Base-by-base conservation (phyloP, 345 rosid genomes). In the Aurinia saxatilis region DNA sequence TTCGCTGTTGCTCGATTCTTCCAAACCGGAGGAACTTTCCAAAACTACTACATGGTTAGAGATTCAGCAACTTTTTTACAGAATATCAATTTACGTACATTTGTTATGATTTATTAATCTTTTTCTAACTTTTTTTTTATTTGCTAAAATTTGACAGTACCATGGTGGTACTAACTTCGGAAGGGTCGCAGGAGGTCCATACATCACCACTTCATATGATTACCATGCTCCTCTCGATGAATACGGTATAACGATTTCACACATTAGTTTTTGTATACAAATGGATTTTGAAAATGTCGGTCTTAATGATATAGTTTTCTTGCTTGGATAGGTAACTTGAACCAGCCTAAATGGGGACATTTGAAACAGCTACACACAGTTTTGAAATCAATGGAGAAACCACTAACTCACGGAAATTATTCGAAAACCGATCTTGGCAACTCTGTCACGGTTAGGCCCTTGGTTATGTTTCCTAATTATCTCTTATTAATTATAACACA, bases 331-430 rank as follows among this genome's bases (percentile, higher is more conserved):
- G 93, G 95, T 18, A 83, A 77, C 60, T 38, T 80, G 62, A 87
- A 90, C 66, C 89, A 90, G 55, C 95, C 97, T 1, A 85, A 87
- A 55, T 87, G 77, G 71, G 97, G 91, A 2, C 95, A 90, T 30
- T 64, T 85, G 75, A 90, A 82, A 82, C 77, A 80, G 36, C 82
- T 87, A 9, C 97, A 87, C 40, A 66, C 38, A 8, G 48, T 77
- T 8, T 70, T 87, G 61, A 84, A 75, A 50, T 72, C 84, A 0
- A 77, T 84, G 18, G 88, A 87, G 79, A 60, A 66, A 4, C 54
- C 75, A 4, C 74, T 90, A 29, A 85, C 95, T 13, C 31, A 75
- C 5, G 95, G 95, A 5, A 76, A 78, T 16, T 52, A 75, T 6
- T 64, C 82, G 6, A 34, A 36, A 3, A 2, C 53, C 2, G 77